Conservation (phyloP, 306 rosid genomes). For the Canavalia ensiformis region DNA sequence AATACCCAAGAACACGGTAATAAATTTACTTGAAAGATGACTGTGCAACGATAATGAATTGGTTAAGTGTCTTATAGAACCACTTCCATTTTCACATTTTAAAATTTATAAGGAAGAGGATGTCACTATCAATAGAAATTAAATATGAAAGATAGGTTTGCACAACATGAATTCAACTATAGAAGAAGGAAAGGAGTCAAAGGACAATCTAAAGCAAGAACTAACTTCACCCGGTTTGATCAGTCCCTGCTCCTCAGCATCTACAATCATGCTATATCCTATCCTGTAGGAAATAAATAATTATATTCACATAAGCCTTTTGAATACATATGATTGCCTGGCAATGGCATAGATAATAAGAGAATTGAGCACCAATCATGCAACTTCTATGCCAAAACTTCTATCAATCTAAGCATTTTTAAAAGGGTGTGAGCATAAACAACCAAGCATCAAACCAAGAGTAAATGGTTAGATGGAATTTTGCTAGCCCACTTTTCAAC, state of each 20-base stretch:
- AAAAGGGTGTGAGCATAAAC: slow-evolving; percentile 28
- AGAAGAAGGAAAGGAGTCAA: not conserved
- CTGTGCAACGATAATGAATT: not conserved
- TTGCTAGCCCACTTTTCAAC: slow-evolving; percentile 27
- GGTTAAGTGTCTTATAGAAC: not conserved
- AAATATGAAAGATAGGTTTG: not conserved
- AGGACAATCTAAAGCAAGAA: slow-evolving; percentile 42
- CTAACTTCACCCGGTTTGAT: slow-evolving; percentile 83
- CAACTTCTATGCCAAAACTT: not conserved
- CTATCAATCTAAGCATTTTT: slow-evolving; percentile 1
- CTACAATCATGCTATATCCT: slow-evolving; percentile 82
- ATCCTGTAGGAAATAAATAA: slow-evolving; percentile 62
- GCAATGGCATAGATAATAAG: too few relatives aligned
- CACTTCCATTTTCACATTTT: slow-evolving; percentile 3
- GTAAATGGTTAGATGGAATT: slow-evolving; percentile 11
- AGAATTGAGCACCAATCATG: not conserved
- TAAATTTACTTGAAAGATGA: not conserved
- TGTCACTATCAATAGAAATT: not conserved
- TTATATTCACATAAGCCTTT: slow-evolving; percentile 6
- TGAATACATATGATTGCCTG: not conserved
- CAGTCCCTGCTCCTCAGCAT: slow-evolving; percentile 79
- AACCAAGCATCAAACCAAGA: not conserved
- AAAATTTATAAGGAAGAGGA: slow-evolving; percentile 19
- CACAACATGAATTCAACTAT: slow-evolving; percentile 6
- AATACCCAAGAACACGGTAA: slow-evolving; percentile 15